Evolutionary conservation across 495 filamentous ascomycete genomes (phyloP).

Genomic region (Penicillium angulare): DNA sequence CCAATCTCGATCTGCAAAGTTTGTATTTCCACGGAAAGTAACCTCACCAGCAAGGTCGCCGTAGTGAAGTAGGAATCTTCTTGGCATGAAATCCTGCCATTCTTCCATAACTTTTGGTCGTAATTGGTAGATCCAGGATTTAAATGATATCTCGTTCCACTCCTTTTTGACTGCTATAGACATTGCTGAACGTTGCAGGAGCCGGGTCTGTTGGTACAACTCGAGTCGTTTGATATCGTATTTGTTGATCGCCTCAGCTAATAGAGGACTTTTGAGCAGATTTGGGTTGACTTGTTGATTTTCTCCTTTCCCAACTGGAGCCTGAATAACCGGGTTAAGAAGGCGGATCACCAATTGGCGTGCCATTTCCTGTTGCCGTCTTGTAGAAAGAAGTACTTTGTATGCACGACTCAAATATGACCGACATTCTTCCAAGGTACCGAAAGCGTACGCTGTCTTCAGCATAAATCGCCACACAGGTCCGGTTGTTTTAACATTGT

Average conservation of each 20-base stretch:
- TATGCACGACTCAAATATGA: slow-evolving; percentile 30
- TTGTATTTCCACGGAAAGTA: slow-evolving; percentile 7
- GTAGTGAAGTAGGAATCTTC: slow-evolving; percentile 20
- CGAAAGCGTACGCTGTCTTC: slow-evolving; percentile 24
- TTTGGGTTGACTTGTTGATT: neutral
- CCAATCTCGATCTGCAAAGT: slow-evolving; percentile 3
- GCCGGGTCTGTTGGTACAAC: slow-evolving; percentile 31
- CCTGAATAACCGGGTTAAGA: slow-evolving; percentile 19
- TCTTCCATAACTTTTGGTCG: slow-evolving; percentile 47
- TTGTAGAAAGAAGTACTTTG: slow-evolving; percentile 28
- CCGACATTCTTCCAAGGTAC: slow-evolving; percentile 20
- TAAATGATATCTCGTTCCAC: slow-evolving; percentile 21
- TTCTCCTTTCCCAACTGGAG: neutral
- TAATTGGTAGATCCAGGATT: slow-evolving; percentile 27
- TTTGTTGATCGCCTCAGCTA: slow-evolving; percentile 35
- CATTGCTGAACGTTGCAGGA: slow-evolving; percentile 9
- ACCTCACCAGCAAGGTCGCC: slow-evolving; percentile 5
- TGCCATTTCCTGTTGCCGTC: slow-evolving; percentile 24
- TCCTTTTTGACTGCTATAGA: slow-evolving; percentile 2
- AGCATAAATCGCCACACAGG: slow-evolving; percentile 53
- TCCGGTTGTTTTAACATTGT: slow-evolving; percentile 54
- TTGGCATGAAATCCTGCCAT: slow-evolving; percentile 49
- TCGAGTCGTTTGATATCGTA: slow-evolving; percentile 37
- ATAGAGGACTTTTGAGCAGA: slow-evolving; percentile 23
- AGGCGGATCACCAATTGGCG: slow-evolving; percentile 24